Evolutionary conservation across 2,329 filamentous ascomycete genomes (phyloP).

Genomic region (Xylariaceae sp.): DNA sequence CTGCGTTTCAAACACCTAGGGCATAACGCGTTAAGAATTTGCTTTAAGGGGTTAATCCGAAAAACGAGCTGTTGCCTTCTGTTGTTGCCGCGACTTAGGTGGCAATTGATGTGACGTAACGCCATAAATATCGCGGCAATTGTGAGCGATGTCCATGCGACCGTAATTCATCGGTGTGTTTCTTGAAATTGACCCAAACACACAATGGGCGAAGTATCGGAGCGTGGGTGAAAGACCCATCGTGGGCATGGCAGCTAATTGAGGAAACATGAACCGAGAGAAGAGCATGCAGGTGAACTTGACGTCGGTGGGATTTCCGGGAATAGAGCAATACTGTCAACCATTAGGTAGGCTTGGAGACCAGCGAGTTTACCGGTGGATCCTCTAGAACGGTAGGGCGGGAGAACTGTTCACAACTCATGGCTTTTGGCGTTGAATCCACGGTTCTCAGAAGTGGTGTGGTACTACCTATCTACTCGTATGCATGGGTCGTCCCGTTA

Average conservation of each 20-base stretch:
- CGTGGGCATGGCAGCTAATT: not conserved
- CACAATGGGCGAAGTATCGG: not conserved
- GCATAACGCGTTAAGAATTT: not conserved
- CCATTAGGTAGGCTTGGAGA: not conserved
- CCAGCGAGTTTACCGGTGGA: not conserved
- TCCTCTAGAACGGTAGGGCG: not conserved
- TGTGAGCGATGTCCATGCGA: not conserved
- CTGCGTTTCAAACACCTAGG: not conserved
- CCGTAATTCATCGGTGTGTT: not conserved
- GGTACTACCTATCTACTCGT: not conserved
- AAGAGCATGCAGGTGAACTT: not conserved
- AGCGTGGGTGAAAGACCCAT: not conserved
- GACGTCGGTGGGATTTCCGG: not conserved
- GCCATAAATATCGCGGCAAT: not conserved
- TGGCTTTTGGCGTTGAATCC: not conserved
- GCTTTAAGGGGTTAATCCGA: not conserved
- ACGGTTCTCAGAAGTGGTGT: not conserved
- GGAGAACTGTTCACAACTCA: not conserved
- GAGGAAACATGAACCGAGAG: not conserved
- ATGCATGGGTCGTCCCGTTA: not conserved
- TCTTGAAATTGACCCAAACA: not conserved
- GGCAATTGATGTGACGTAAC: not conserved
- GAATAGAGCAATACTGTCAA: not conserved
- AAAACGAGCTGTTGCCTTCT: not conserved
- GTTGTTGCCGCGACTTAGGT: not conserved